Base-by-base conservation (phyloP, 108 stramenopile genomes). In the Nannochloropsis gaditana region DNA sequence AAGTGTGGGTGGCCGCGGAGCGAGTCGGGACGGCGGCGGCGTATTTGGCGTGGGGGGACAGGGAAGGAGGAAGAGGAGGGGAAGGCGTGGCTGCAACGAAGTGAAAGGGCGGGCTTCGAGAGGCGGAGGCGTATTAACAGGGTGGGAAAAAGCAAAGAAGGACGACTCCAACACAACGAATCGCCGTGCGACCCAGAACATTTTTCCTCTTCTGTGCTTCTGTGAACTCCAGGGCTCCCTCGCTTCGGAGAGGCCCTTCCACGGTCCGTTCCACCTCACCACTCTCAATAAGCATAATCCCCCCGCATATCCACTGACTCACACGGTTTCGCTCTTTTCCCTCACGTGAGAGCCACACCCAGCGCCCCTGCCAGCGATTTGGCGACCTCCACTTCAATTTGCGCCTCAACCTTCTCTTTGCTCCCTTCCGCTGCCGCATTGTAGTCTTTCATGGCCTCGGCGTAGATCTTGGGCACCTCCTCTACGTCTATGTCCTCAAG, bases 341-440 rank as follows among this genome's bases (percentile, higher is more conserved):
- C 85, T 81, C 42, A 88, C 42, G 84, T 92, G 21, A 90, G 90
- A 41, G 84, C 80, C 41, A 89, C 41, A 11, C 97, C 97, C 86
- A 98, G 84, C 17, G 97, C 97, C 83, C 82, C 73, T 79, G 93
- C 96, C 97, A 98, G 96, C 41, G 96, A 94, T 89, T 89, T 92
- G 90, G 93, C 95, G 83, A 94, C 93, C 90, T 98, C 97, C 92
- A 97, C 94, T 50, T 95, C 96, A 86, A 98, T 96, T 90, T 94
- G 93, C 41, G 96, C 96, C 90, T 95, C 96, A 8, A 96, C 97
- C 83, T 94, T 90, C 81, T 81, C 87, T 44, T 50, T 84, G 82
- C 43, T 82, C 43, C 31, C 82, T 43, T 42, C 42, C 82, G 42
- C 17, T 0, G 11, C 15, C 17, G 11, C 82, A 5, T 82, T 42